Conservation (phyloP, 768 basidiomycete species). For the Leccinum disarticulatum region DNA sequence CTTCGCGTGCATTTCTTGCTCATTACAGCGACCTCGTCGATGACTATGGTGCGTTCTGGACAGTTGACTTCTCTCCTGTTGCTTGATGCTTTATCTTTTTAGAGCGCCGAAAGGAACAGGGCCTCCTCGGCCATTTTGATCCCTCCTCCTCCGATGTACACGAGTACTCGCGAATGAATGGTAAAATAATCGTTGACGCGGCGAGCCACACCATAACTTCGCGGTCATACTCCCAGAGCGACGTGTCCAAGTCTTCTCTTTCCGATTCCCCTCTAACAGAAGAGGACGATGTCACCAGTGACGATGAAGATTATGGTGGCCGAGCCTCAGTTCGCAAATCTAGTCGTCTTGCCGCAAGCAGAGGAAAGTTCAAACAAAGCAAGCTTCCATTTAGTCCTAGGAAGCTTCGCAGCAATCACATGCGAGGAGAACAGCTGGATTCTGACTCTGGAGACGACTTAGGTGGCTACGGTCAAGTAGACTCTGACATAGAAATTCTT, state of each 20-base stretch:
- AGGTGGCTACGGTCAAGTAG: slow-evolving; percentile 38
- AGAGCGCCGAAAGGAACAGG: slow-evolving; percentile 48
- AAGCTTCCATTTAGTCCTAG: slow-evolving; percentile 66
- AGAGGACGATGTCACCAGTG: slow-evolving; percentile 24
- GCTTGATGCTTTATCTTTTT: slow-evolving; percentile 9
- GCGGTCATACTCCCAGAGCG: slow-evolving; percentile 14
- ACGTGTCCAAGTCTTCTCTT: slow-evolving; percentile 5
- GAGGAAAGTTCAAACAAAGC: slow-evolving; percentile 20
- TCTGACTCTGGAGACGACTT: slow-evolving; percentile 42
- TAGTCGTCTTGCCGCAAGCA: slow-evolving; percentile 12
- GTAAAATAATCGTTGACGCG: slow-evolving; percentile 33
- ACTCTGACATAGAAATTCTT: slow-evolving; percentile 23
- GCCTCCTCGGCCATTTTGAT: slow-evolving; percentile 53
- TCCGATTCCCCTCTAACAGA: slow-evolving; percentile 29
- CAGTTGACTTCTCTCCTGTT: not conserved
- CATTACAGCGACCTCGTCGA: slow-evolving; percentile 47
- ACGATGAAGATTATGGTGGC: slow-evolving; percentile 10
- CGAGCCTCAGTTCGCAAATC: slow-evolving; percentile 15
- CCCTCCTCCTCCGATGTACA: slow-evolving; percentile 57
- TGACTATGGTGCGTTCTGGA: slow-evolving; percentile 50
- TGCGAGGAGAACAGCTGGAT: slow-evolving; percentile 22
- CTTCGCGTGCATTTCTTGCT: slow-evolving; percentile 37
- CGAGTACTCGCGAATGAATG: slow-evolving; percentile 53
- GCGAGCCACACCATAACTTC: slow-evolving; percentile 5
- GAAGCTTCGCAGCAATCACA: slow-evolving; percentile 47